A percentile compares a stretch with the other conserved stretches of the same genome.
These are phyloP conservation scores for Elongisporangium undulatum DNA, from an alignment of 352 stramenopile genomes.

Conservation along the genomic window DNA sequence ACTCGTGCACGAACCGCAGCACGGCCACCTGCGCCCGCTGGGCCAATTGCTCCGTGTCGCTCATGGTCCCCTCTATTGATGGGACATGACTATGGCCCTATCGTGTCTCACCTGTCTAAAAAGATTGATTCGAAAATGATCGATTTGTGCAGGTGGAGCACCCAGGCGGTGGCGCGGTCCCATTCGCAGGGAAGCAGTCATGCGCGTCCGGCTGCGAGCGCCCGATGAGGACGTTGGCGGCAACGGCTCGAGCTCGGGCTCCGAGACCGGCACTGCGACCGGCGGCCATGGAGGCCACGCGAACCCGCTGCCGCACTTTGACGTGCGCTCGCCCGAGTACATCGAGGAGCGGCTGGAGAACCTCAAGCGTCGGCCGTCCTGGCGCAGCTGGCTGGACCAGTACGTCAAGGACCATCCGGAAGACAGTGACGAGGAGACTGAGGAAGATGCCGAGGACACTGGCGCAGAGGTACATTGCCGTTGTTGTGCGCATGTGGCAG, in stretches of 20 bases:
- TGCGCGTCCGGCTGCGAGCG: slow-evolving; percentile 62
- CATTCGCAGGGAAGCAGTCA: slow-evolving; percentile 12
- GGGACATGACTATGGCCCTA: slow-evolving; percentile 4
- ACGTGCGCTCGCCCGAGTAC: slow-evolving; percentile 74
- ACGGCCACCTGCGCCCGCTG: slow-evolving; percentile 29
- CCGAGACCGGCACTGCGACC: slow-evolving; percentile 20
- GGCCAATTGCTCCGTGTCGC: slow-evolving; percentile 14
- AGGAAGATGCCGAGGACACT: slow-evolving; percentile 27
- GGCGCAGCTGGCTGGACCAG: slow-evolving; percentile 60
- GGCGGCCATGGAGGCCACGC: slow-evolving; percentile 8
- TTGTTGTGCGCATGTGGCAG: too few relatives aligned
- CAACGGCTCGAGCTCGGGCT: not conserved
- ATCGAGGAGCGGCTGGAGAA: slow-evolving; percentile 85
- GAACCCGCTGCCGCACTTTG: slow-evolving; percentile 35
- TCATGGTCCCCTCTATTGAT: slow-evolving; percentile 8
- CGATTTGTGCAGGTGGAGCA: not conserved
- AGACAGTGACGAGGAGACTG: slow-evolving; percentile 24
- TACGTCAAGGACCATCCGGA: slow-evolving; percentile 54
- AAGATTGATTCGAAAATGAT: not conserved
- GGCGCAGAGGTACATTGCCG: slow-evolving; percentile 9
- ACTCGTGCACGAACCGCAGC: slow-evolving; percentile 70
- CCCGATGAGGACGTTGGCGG: slow-evolving; percentile 38
- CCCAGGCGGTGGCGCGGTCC: not conserved
- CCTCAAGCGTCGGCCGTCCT: slow-evolving; percentile 71
- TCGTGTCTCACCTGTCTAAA: not conserved